These are phyloP conservation scores for Thermomucor indicae-seudaticae DNA, from an alignment of 371 early-diverging fungal species.

Conservation along the genomic window DNA sequence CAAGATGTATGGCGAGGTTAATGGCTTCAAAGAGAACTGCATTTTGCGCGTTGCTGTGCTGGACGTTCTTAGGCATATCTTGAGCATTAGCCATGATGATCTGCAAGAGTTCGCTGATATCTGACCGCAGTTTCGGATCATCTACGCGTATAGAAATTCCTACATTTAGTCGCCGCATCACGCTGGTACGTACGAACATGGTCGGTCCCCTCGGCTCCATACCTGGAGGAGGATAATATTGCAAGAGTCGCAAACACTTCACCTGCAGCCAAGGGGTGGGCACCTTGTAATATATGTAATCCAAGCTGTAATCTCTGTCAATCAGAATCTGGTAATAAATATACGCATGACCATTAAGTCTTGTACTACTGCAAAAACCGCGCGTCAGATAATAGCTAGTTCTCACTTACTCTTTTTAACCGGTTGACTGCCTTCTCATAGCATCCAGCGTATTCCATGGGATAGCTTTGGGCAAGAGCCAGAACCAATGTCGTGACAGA, in stretches of 20 bases:
- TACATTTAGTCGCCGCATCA: neutral
- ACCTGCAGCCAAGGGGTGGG: conserved; percentile 98
- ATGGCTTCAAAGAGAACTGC: conserved; percentile 96
- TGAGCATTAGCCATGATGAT: conserved; percentile 81
- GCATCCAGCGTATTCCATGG: conserved; percentile 72
- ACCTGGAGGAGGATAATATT: conserved; percentile 93
- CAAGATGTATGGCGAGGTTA: conserved; percentile 89
- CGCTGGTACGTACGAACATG: neutral
- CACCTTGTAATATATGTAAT: conserved; percentile 95
- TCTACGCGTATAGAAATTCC: conserved; percentile 22
- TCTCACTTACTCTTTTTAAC: conserved; percentile 71
- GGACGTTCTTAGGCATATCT: conserved; percentile 91
- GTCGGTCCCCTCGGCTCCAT: conserved; percentile 11
- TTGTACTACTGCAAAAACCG: conserved; percentile 1
- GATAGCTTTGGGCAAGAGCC: conserved; percentile 85
- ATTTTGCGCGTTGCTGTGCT: conserved; percentile 96
- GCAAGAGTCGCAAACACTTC: conserved; percentile 88
- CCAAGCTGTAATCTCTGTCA: conserved; percentile 76
- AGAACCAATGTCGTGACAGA: conserved; percentile 81
- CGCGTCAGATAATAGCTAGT: too few species aligned
- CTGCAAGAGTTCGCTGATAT: conserved; percentile 68
- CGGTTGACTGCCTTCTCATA: conserved; percentile 75
- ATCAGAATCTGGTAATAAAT: conserved; percentile 80
- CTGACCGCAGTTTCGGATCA: conserved; percentile 54
- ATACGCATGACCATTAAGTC: neutral